Evolutionary conservation across 345 rosid genomes (phyloP), one percentile per base, ranked within the genome.

Genomic region (Rhodamnia argentea): DNA sequence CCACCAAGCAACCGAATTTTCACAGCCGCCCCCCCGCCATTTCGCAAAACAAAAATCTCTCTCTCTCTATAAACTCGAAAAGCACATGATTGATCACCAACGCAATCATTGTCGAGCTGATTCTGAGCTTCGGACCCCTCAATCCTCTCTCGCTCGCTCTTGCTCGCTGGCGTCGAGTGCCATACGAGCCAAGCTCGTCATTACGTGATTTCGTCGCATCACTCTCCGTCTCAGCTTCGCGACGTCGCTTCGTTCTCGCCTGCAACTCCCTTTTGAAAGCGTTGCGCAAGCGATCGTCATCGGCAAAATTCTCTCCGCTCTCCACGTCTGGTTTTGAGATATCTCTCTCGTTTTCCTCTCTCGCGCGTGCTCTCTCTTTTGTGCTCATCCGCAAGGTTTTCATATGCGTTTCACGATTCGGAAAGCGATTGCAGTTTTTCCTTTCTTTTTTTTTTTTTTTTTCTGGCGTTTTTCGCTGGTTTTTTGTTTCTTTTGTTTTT

Each of bases 401-500:
- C 76, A 18, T 16, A 29, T 15, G 42, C 12, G 42, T 29, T 64
- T 29, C 11, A 2, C 42, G 42, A 62, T 29, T 3, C 42, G 2
- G 76, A 62, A 62, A 62, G 76, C 42, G 20, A 0, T 29, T 56
- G 24, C 44, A 2, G 13, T 32, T 32, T 1, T 64, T 4, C 3
- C 11, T 0, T 0, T 0, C 11, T 60, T 2, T 1, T 62, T 32
- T 32, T 32, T 15, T 5, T 0, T 1, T 62, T 32, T 32, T 32
- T 15, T 5, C 0, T 37, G 40, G 23, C 54, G 18, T 52, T 52
- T 52, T 13, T 52, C 1, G 54, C 54, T 14, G 53, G 13, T 52
- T 52, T 52, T 52, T 13, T 13, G 13, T 11, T 3, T 10, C 10
- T 51, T 51, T 51, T 10, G 1, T 51, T 51, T 10, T 51, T 52